Evolutionary conservation across 2,329 filamentous ascomycete genomes (phyloP), one percentile per base, ranked within the genome.

Genomic region (Annulohypoxylon truncatum): DNA sequence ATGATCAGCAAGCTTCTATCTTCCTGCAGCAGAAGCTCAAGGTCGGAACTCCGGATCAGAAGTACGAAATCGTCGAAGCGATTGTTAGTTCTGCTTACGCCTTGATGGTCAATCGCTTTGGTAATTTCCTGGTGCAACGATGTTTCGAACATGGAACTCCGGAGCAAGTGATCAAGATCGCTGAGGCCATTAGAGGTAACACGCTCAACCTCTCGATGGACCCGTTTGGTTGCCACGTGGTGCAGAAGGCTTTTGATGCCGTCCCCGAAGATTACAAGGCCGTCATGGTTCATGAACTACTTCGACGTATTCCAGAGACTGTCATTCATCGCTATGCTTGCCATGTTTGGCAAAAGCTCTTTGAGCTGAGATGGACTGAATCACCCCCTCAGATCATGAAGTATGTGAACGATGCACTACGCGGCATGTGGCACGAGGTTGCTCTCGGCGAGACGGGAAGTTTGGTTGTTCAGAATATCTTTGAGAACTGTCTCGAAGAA

Each of bases 21-120:
- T 99, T 99, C 81, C 84, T 99, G 46, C 96, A 99, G 79, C 96
- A 99, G 82, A 99, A 99, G 83, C 91, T 99, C 73, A 99, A 99
- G 82, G 92, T 97, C 67, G 94, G 94, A 64, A 97, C 94, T 3
- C 86, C 90, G 0, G 94, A 98, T 75, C 96, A 98, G 79, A 99
- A 98, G 80, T 97, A 93, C 74, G 94, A 97, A 71, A 98, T 99
- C 70, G 93, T 99, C 47, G 94, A 98, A 75, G 92, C 94, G 33
- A 99, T 99, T 79, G 94, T 97, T 67, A 90, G 92, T 38, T 94
- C 97, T 78, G 95, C 95, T 10, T 98, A 97, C 76, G 91, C 93
- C 8, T 82, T 99, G 74, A 99, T 99, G 96, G 88, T 98, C 79
- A 99, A 99, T 77, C 93, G 96, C 61, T 99, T 99, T 79, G 96